These are phyloP conservation scores for Backusella psychrophila DNA, from an alignment of 192 early-diverging fungal species.

Conservation along the genomic window DNA sequence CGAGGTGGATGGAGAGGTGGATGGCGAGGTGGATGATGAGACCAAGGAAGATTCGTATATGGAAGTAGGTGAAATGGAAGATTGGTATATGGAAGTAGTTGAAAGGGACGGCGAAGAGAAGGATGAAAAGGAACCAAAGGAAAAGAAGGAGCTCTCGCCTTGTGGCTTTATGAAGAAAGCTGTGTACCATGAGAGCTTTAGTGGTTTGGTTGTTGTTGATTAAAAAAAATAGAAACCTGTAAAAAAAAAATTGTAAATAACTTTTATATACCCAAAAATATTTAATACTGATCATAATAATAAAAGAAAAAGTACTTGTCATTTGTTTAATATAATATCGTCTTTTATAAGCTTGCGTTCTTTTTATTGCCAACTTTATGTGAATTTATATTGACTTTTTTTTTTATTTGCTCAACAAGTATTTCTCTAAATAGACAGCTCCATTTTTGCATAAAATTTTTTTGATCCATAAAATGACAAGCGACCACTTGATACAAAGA, in stretches of 20 bases:
- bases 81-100: not conserved
- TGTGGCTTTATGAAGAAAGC: slow-evolving; percentile 31
- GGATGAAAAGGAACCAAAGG: not conserved
- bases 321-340: not conserved
- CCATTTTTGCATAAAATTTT: too few species aligned
- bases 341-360: not conserved
- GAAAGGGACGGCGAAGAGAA: not conserved
- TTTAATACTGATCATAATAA: not conserved
- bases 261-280: not conserved
- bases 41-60: not conserved
- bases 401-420: too few species aligned
- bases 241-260: not conserved
- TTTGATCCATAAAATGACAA: too few species aligned
- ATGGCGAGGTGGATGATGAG: slow-evolving; percentile 20
- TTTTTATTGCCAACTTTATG: too few species aligned
- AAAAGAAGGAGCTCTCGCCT: slow-evolving; percentile 6
- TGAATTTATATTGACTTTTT: too few species aligned
- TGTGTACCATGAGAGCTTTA: slow-evolving; percentile 11
- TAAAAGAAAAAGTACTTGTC: not conserved
- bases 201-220: slow-evolving; percentile 14
- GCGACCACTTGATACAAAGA: too few species aligned
- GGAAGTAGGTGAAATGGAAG: not conserved
- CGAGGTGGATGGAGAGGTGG: slow-evolving; percentile 19
- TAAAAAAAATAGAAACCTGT: not conserved
- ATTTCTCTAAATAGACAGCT: too few species aligned